Base-by-base conservation (phyloP, 768 basidiomycete species). In the Rubroboletus pulcherrimus region DNA sequence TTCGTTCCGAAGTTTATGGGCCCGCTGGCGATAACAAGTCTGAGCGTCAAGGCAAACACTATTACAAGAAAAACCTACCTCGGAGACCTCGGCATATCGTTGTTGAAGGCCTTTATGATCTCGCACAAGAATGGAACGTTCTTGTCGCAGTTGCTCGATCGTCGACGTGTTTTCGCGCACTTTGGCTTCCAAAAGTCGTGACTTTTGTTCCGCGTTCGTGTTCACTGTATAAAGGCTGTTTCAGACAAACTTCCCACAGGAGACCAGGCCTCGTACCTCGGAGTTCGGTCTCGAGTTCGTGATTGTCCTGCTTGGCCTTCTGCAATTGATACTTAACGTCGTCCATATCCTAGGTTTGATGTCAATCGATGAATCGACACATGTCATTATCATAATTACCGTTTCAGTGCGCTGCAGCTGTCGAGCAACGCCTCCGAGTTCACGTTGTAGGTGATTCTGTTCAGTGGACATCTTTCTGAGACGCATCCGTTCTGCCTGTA, bases 61-160 rank as follows among this genome's bases (percentile, higher is more conserved):
- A 5, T 44, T 21, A 12, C 37, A 14, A 30, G 24, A 35, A 14
- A 38, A 46, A 67, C 78, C 35, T 58, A 88, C 91, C 76, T 91
- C 85, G 7, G 86, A 80, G 9, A 81, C 76, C 42, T 89, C 82
- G 4, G 81, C 70, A 61, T 85, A 86, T 19, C 80, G 82, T 21
- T 78, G 78, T 65, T 93, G 89, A 31, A 93, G 77, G 44, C 81
- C 78, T 66, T 87, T 88, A 64, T 92, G 83, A 61, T 93, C 89
- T 15, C 74, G 70, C 9, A 77, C 78, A 26, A 94, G 81, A 46
- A 86, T 67, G 30, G 86, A 79, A 4, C 90, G 86, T 64, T 94
- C 92, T 57, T 87, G 81, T 21, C 92, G 82, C 33, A 94, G 75
- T 31, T 87, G 82, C 29, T 90, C 83, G 46, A 93, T 88, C 3